phyloP scores from a whole-genome alignment of 768 basidiomycete genomes.

The Boletus rufocinnamomeus region DNA sequence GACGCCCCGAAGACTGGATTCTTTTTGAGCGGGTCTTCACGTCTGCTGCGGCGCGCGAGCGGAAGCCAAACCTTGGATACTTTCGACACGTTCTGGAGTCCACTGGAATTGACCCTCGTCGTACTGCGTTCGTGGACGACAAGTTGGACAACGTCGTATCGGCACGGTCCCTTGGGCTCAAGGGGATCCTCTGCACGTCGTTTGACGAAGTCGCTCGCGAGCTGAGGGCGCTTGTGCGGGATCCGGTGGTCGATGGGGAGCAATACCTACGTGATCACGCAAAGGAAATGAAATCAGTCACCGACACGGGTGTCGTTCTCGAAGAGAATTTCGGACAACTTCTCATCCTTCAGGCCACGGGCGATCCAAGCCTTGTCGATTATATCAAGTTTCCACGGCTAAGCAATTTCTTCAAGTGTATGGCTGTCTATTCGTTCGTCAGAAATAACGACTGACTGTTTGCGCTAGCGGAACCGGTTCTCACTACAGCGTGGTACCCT shows the following conservation, averaged over 20 bases:
- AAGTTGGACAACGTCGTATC: slow-evolving; percentile 25
- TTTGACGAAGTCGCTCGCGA: slow-evolving; percentile 16
- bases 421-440: not conserved
- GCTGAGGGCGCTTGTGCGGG: slow-evolving; percentile 18
- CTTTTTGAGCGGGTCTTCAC: slow-evolving; percentile 26
- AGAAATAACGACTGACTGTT: not conserved
- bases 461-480: slow-evolving; percentile 7
- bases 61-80: slow-evolving; percentile 25
- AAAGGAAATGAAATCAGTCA: slow-evolving; percentile 21
- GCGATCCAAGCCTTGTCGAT: slow-evolving; percentile 21
- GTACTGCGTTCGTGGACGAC: slow-evolving; percentile 28
- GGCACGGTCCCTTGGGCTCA: slow-evolving; percentile 22
- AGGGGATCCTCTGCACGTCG: slow-evolving; percentile 24
- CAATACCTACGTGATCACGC: slow-evolving; percentile 16
- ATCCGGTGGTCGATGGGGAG: slow-evolving; percentile 18
- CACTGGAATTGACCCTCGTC: slow-evolving; percentile 19
- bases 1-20: slow-evolving; percentile 16
- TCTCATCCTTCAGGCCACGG: slow-evolving; percentile 23
- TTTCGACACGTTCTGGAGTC: slow-evolving; percentile 19
- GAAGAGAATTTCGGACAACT: slow-evolving; percentile 27
- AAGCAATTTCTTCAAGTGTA: slow-evolving; percentile 27
- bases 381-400: slow-evolving; percentile 21
- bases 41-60: slow-evolving; percentile 18
- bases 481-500: slow-evolving; percentile 20
- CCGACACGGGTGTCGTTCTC: slow-evolving; percentile 10